Conservation (phyloP, 106 monocot species). For the Acorus calamus region DNA sequence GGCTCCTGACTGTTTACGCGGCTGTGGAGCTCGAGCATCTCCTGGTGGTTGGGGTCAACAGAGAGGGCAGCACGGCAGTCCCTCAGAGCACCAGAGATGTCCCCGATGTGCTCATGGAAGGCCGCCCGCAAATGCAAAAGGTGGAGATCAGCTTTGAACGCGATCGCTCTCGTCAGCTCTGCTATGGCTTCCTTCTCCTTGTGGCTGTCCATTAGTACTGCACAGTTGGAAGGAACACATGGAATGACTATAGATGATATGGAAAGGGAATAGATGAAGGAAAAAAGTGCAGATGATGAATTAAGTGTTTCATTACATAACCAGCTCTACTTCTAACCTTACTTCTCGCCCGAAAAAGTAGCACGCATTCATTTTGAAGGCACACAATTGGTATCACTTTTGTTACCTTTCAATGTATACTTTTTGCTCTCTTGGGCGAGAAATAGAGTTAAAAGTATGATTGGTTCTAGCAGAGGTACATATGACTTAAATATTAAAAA, state of each 20-base stretch:
- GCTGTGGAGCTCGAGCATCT: slow-evolving; percentile 86
- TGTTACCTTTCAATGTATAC: too few relatives aligned
- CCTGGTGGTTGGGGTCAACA: slow-evolving; percentile 86
- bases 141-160: slow-evolving; percentile 95
- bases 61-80: slow-evolving; percentile 96
- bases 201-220: slow-evolving; percentile 90
- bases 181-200: slow-evolving; percentile 88
- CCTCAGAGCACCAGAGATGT: slow-evolving; percentile 62
- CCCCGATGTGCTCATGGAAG: slow-evolving; percentile 85
- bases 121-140: slow-evolving; percentile 88
- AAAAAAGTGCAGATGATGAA: too few relatives aligned
- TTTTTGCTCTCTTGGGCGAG: too few relatives aligned
- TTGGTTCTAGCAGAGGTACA: too few relatives aligned
- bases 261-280: too few relatives aligned
- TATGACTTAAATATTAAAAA: too few relatives aligned
- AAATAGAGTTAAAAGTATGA: too few relatives aligned
- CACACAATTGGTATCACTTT: not conserved
- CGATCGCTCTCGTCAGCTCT: slow-evolving; percentile 71
- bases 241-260: too few relatives aligned
- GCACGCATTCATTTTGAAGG: not conserved
- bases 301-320: too few relatives aligned
- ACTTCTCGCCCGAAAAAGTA: too few relatives aligned
- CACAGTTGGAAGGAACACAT: too few relatives aligned
- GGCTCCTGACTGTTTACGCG: slow-evolving; percentile 86
- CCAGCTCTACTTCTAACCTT: slow-evolving; percentile 7